Evolutionary conservation across 2,329 filamentous ascomycete genomes (phyloP).

Genomic region (Penicillium rolfsii): DNA sequence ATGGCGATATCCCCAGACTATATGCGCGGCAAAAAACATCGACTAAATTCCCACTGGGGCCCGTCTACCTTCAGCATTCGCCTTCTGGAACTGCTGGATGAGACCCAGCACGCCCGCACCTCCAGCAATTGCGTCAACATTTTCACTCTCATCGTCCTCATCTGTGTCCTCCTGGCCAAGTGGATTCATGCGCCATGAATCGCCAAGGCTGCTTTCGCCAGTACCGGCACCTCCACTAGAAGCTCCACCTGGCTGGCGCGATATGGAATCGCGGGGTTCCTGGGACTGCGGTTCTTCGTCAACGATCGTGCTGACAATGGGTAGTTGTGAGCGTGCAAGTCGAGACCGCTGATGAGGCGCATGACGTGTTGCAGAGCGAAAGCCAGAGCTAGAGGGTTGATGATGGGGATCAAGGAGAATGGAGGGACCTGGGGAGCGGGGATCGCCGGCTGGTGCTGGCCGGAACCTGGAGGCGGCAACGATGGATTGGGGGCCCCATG

Average conservation of each 20-base stretch:
- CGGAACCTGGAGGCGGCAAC: conserved; percentile 35
- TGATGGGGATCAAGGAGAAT: conserved; percentile 53
- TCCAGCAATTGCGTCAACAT: conserved; percentile 51
- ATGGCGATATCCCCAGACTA: not conserved
- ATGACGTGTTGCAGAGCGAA: conserved; percentile 35
- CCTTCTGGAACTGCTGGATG: conserved; percentile 69
- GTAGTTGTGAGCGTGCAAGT: conserved; percentile 32
- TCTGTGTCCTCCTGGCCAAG: conserved; percentile 42
- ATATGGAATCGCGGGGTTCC: conserved; percentile 20
- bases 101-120: conserved; percentile 66
- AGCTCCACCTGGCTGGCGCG: conserved; percentile 31
- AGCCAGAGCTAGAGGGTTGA: conserved; percentile 47
- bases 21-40: conserved; percentile 1
- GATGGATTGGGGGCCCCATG: conserved; percentile 33
- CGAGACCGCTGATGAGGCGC: conserved; percentile 37
- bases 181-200: conserved; percentile 54
- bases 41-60: conserved; percentile 41
- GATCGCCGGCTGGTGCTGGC: conserved; percentile 29
- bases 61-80: conserved; percentile 47
- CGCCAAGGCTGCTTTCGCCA: conserved; percentile 62
- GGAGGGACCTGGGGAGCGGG: conserved; percentile 46
- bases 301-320: conserved; percentile 34
- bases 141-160: conserved; percentile 53
- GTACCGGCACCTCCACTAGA: conserved; percentile 44
- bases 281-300: conserved; percentile 34